Conservation (phyloP, 2,329 filamentous ascomycete species). For the Didymella glomerata region DNA sequence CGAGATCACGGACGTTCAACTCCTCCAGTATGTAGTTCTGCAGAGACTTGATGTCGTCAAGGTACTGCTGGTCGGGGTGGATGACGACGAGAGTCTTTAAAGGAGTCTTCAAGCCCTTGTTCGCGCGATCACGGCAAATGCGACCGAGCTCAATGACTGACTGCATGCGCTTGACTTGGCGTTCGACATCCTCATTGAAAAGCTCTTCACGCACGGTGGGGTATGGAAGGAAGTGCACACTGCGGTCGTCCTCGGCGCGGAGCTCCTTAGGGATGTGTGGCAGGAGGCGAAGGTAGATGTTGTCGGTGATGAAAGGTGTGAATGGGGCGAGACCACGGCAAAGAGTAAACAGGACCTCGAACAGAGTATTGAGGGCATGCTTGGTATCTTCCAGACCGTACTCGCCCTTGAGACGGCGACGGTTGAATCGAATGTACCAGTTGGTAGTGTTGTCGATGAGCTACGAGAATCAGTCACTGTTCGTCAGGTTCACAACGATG, state of each 20-base stretch:
- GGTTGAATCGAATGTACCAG: conserved; percentile 97
- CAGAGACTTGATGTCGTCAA: conserved; percentile 85
- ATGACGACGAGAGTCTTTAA: conserved; percentile 90
- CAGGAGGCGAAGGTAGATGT: conserved; percentile 85
- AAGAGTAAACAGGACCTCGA: conserved; percentile 90
- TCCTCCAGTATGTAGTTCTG: conserved; percentile 92
- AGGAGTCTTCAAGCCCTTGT: conserved; percentile 88
- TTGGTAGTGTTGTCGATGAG: conserved; percentile 97
- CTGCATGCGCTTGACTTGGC: conserved; percentile 90
- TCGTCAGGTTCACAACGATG: background rate
- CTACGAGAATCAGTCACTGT: conserved; percentile 26
- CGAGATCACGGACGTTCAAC: conserved; percentile 85
- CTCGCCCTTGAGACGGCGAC: conserved; percentile 89
- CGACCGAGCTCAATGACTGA: conserved; percentile 91
- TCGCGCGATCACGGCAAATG: conserved; percentile 83
- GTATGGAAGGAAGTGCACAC: conserved; percentile 91
- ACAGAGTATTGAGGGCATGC: conserved; percentile 91
- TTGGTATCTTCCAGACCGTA: conserved; percentile 84
- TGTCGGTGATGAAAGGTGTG: conserved; percentile 93
- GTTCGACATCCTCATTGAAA: conserved; percentile 85
- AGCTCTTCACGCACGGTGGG: conserved; percentile 88
- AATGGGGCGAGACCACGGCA: conserved; percentile 91
- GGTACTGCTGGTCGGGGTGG: conserved; percentile 80
- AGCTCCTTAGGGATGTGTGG: conserved; percentile 80
- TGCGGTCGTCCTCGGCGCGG: conserved; percentile 76